Evolutionary conservation across 805 yeast species (phyloP).

Genomic region (Metschnikowia kunwiensis): DNA sequence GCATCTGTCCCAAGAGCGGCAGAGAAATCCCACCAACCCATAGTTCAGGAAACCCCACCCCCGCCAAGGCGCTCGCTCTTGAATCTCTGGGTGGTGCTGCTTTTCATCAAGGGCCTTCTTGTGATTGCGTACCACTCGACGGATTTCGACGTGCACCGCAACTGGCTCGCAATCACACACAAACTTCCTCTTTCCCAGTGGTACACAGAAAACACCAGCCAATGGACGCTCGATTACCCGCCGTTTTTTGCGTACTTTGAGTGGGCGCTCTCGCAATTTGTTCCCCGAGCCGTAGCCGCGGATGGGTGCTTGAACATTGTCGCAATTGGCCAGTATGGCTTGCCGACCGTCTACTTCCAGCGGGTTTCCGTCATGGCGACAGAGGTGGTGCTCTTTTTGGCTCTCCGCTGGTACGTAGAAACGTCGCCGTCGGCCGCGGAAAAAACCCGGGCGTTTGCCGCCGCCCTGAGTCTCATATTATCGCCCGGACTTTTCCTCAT

Average conservation of each 20-base stretch:
- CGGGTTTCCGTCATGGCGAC: constrained; percentile 74
- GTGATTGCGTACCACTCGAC: constrained; percentile 81
- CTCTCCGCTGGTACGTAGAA: constrained; percentile 69
- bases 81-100: constrained; percentile 36
- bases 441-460: constrained; percentile 58
- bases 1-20: too few species aligned
- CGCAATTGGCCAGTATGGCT: constrained; percentile 61
- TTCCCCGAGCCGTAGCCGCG: constrained; percentile 54
- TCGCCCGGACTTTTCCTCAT: constrained; percentile 89
- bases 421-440: constrained; percentile 39
- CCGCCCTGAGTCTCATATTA: constrained; percentile 75
- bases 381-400: constrained; percentile 66
- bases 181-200: constrained; percentile 71
- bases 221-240: constrained; percentile 97
- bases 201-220: constrained; percentile 76
- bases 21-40: too few species aligned
- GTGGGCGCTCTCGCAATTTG: constrained; percentile 69
- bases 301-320: constrained; percentile 81
- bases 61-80: constrained; percentile 15
- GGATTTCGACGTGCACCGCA: constrained; percentile 95
- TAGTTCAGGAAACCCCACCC: too few species aligned
- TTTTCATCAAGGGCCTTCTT: constrained; percentile 34
- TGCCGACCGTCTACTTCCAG: constrained; percentile 82
- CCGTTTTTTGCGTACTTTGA: constrained; percentile 98
- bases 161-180: constrained; percentile 91